Base-by-base conservation (phyloP, 176 grass and related monocot species). In the Elymus sibiricus region DNA sequence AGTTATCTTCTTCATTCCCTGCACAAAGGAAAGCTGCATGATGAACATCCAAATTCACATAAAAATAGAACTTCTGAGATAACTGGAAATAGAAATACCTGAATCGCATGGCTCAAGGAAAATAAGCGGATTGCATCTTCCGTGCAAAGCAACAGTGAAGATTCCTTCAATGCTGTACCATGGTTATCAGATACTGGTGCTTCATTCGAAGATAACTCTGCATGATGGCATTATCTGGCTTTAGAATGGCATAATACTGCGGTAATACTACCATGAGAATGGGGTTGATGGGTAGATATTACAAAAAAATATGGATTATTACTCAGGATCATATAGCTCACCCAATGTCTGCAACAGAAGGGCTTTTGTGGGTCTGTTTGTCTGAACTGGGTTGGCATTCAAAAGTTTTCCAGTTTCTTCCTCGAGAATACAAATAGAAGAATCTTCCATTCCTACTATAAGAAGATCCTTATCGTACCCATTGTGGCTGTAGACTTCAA, bases 1-100 rank as follows among this genome's bases (percentile, higher is more conserved):
- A 61, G 84, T 85, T 66, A 92, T 86, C 61, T 92, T 95, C 88
- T 98, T 98, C 68, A 89, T 95, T 31, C 97, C 97, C 94, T 98
- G 85, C 76, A 83, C 70, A 82, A 66, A 84, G 32, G 39, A 68
- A n/a, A 60, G 11, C 6, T 21, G 29, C 70, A 86, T 34, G 47
- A 80, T 71, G 59, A 76, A 59, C 44, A 66, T 39, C 6, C 68
- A 0, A 69, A 59, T 12, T 85, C 27, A 37, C 8, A 82, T 32
- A 56, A 21, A 79, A 32, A 5, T 11, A 46, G 22, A 27, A 37
- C n/a, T 84, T 70, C 29, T 3, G 25, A 26, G 27, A 72, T 42
- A 87, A 62, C n/a, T 64, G 28, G 11, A 60, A 73, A 86, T 22
- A 84, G 2, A 90, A 85, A 84, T 91, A 98, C 97, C 97, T 98